Evolutionary conservation across 2,329 filamentous ascomycete genomes (phyloP).

Genomic region (Xylaria sp.): DNA sequence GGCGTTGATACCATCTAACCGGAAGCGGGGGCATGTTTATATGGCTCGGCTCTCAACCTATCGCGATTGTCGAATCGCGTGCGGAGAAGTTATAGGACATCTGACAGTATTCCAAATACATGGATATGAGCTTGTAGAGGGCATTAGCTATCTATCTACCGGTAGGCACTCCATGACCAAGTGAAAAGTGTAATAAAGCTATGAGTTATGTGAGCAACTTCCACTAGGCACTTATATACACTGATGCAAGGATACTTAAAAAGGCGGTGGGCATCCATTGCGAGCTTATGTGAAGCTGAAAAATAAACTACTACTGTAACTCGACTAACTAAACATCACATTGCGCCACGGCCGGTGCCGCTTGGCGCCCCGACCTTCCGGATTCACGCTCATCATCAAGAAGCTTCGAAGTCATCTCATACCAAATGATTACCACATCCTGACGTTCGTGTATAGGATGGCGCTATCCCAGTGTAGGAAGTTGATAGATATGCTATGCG

Average conservation of each 20-base stretch:
- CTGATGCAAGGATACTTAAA: neutral
- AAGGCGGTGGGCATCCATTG: slow-evolving; percentile 6
- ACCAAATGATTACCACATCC: neutral
- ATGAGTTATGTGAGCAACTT: too few relatives aligned
- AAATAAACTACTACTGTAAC: neutral
- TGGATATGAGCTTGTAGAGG: neutral
- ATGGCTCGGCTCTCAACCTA: slow-evolving; percentile 10
- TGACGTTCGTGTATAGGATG: neutral
- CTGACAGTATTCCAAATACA: slow-evolving; percentile 11
- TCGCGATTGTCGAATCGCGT: slow-evolving; percentile 8
- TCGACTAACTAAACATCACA: neutral
- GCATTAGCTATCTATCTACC: too few relatives aligned
- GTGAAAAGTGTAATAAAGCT: neutral
- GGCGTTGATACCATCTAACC: neutral
- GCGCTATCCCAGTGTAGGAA: slow-evolving; percentile 7
- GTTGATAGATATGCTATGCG: slow-evolving; percentile 1
- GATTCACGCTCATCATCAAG: neutral
- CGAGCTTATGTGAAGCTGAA: neutral
- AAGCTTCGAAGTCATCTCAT: slow-evolving; percentile 6
- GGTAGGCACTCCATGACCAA: neutral
- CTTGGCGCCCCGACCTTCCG: slow-evolving; percentile 24
- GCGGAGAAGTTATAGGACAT: neutral
- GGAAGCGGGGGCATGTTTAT: slow-evolving; percentile 4
- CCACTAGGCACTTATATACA: neutral
- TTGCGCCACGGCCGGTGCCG: slow-evolving; percentile 5